Base-by-base conservation (phyloP, 73 alveolate genomes). In the Uronychia setigera region DNA sequence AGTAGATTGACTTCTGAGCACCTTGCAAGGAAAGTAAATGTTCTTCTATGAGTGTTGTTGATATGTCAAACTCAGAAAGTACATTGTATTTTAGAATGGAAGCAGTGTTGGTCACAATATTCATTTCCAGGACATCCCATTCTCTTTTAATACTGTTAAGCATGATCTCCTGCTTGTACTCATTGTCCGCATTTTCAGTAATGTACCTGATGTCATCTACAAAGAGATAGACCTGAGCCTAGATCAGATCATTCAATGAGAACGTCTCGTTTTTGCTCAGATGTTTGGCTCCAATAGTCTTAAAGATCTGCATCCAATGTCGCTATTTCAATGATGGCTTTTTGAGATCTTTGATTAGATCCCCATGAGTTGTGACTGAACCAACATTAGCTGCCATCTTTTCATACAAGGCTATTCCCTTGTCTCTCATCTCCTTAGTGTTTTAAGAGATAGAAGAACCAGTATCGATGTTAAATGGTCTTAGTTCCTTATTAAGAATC, bases 261-360 rank as follows among this genome's bases (percentile, higher is more conserved):
- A 92, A 89, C 13, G 32, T 75, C 29, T 46, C 59, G 13, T 79
- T 75, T 60, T 84, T 79, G 77, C 77, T 80, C n/a, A 83, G 83
- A 28, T 92, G 92, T 1, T 93, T 93, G 26, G 83, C 87, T 32
- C 78, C 79, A 25, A 92, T 89, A 30, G 87, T 19, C 34, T 88
- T 85, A 57, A 92, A 92, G 26, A 92, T 92, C 87, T 84, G 80
- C 29, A 77, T 77, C 92, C 94, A 85, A 76, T 92, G 97, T 85
- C 97, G 60, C 31, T 82, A 77, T 83, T 92, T 79, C 9, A 92
- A 58, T 0, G 91, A 83, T 5, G 88, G 94, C 33, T 76, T 84
- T 75, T 92, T 88, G 19, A 46, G 67, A 19, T 46, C 67, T 46
- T 46, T 46, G 19, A 46, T 46, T 5, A 46, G 67, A 5, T 46